Evolutionary conservation across 169 alveolate genomes (phyloP), one percentile per base, ranked within the genome.

Genomic region (Cryptosporidium ryanae): DNA sequence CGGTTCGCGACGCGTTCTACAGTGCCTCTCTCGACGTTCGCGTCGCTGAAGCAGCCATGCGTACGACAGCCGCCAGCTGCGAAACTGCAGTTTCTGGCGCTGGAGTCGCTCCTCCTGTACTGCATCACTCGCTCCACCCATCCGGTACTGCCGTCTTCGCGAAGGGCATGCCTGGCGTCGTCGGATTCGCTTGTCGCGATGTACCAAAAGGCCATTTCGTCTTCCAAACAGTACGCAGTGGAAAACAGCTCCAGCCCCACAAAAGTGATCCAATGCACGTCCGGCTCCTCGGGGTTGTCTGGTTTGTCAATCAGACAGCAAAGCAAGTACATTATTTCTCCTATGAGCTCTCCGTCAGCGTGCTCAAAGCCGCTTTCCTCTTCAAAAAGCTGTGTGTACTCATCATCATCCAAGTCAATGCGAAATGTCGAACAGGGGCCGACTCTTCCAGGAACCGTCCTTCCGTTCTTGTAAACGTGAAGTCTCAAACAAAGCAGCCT

Each of bases 181-280:
- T 61, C 59, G n/a, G 50, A 55, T 17, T 68, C 83, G 52, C 18
- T 46, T 10, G 59, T 38, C 0, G 87, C 43, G 18, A 61, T 38
- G 23, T 76, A 76, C 87, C 87, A 76, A 44, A 34, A 43, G 12
- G 65, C 23, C 27, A 57, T 76, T 38, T 76, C 87, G 23, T 76
- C 71, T 13, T 76, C 87, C 48, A 55, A 44, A 43, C 76, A 76
- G 34, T 76, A 76, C 25, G 70, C 71, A 8, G 59, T 61, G 13
- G 87, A 76, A 43, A 76, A 76, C 34, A 76, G 27, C 38, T 59
- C 64, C n/a, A 76, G 55, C 2, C 76, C 71, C 27, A 76, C 13
- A 38, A 76, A 43, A 12, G 87, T 59, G 13, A 17, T 34, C 87
- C 87, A 76, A 6, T 38, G 13, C 3, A 38, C 8, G 46, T 38